A percentile compares a stretch with the other conserved stretches of the same genome.
Conservation (phyloP, 306 rosid genomes). For the Sicyos baderoa region DNA sequence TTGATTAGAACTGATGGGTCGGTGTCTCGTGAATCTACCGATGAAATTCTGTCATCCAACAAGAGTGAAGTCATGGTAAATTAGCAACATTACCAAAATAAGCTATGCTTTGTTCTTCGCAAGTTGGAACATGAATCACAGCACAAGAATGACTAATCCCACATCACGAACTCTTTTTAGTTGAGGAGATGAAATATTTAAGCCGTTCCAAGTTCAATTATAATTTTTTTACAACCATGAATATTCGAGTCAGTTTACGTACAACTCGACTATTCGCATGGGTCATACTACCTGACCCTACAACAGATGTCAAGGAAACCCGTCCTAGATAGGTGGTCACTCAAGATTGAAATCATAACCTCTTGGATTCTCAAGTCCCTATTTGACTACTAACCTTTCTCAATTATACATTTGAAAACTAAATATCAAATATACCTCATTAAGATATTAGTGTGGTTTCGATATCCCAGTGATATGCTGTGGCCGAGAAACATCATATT, state of each 20-base stretch:
- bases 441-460: slow-evolving; percentile 68
- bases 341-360: too few relatives aligned
- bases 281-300: too few relatives aligned
- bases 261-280: too few relatives aligned
- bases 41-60: slow-evolving; percentile 52
- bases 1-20: slow-evolving; percentile 80
- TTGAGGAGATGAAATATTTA: neutral
- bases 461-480: slow-evolving; percentile 70
- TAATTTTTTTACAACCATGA: too few relatives aligned
- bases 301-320: too few relatives aligned
- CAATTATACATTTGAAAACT: neutral
- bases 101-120: slow-evolving; percentile 9
- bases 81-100: slow-evolving; percentile 17
- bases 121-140: slow-evolving; percentile 1
- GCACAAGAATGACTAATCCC: neutral
- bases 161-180: neutral
- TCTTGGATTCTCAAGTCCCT: too few relatives aligned
- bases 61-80: slow-evolving; percentile 19
- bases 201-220: neutral
- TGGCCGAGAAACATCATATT: slow-evolving; percentile 76
- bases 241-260: too few relatives aligned
- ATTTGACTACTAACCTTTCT: too few relatives aligned
- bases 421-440: slow-evolving; percentile 51
- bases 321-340: too few relatives aligned
- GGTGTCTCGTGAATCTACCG: slow-evolving; percentile 51